phyloP scores from a whole-genome alignment of 768 basidiomycete species.

The Auricularia auricula-judae region DNA sequence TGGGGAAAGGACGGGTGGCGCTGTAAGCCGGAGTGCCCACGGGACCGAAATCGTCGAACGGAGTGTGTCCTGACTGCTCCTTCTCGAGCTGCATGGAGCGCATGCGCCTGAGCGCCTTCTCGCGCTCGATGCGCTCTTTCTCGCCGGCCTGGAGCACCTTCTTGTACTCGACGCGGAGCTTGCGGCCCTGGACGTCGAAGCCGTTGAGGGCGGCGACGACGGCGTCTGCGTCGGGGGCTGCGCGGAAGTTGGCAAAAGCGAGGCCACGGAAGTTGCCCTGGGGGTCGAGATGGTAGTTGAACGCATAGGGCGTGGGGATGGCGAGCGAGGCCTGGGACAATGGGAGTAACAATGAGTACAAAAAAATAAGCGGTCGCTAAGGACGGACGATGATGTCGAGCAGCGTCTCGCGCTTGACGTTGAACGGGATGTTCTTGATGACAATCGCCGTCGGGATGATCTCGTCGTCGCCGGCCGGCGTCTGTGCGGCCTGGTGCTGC shows the following conservation, averaged over 20 bases:
- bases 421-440: slow-evolving; percentile 99
- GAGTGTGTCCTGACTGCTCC: slow-evolving; percentile 37
- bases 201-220: slow-evolving; percentile 95
- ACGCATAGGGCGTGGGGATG: slow-evolving; percentile 96
- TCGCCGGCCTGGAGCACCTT: slow-evolving; percentile 98
- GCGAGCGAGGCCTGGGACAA: slow-evolving; percentile 64
- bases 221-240: slow-evolving; percentile 82
- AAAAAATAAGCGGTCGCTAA: slow-evolving; percentile 4
- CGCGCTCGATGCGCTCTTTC: slow-evolving; percentile 96
- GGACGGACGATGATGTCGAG: slow-evolving; percentile 86
- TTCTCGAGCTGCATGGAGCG: slow-evolving; percentile 92
- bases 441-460: slow-evolving; percentile 98
- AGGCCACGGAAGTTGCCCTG: slow-evolving; percentile 93
- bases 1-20: slow-evolving; percentile 2
- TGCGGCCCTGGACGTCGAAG: slow-evolving; percentile 91
- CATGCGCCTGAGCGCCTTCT: slow-evolving; percentile 98
- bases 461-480: slow-evolving; percentile 63
- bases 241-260: slow-evolving; percentile 97
- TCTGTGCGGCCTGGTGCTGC: slow-evolving; percentile 2
- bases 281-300: slow-evolving; percentile 98
- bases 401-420: slow-evolving; percentile 91
- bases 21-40: slow-evolving; percentile 30
- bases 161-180: slow-evolving; percentile 97
- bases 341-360: slow-evolving; percentile 3
- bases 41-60: slow-evolving; percentile 67